These are phyloP conservation scores for Globisporangium recalcitrans DNA, from an alignment of 352 stramenopile genomes.

Conservation along the genomic window DNA sequence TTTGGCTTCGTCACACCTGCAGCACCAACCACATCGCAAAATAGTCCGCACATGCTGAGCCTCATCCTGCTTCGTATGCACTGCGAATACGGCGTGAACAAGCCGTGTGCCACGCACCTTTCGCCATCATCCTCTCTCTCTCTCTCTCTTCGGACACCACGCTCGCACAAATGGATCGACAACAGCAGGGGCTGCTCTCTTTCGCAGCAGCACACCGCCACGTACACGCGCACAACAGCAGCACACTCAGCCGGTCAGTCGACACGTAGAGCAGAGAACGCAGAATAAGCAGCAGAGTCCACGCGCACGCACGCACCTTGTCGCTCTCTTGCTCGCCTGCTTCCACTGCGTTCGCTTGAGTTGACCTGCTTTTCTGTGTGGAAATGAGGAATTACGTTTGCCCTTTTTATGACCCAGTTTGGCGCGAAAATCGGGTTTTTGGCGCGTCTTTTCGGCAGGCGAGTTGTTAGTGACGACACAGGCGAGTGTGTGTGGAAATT, in stretches of 20 bases:
- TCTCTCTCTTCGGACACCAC: no score
- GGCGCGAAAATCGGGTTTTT: conserved; percentile 17
- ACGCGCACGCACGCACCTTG: background rate
- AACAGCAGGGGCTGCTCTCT: background rate
- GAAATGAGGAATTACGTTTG: conserved; percentile 8
- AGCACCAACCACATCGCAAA: background rate
- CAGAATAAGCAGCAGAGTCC: background rate
- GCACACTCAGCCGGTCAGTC: background rate
- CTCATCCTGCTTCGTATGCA: background rate
- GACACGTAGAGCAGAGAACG: background rate
- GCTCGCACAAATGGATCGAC: background rate
- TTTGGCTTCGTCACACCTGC: conserved; percentile 25
- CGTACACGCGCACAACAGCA: background rate
- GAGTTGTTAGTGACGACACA: background rate
- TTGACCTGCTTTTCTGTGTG: background rate
- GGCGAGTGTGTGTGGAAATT: background rate
- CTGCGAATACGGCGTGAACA: background rate
- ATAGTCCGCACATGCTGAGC: background rate
- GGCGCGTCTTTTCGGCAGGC: background rate
- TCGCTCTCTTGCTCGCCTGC: background rate
- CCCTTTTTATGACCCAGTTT: background rate
- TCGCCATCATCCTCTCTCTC: conserved; percentile 7
- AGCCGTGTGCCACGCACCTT: background rate
- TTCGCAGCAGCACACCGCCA: background rate
- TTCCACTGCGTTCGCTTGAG: conserved; percentile 1